phyloP scores from a whole-genome alignment of 1,284 basidiomycete genomes.

The Irpex rosettiformis region DNA sequence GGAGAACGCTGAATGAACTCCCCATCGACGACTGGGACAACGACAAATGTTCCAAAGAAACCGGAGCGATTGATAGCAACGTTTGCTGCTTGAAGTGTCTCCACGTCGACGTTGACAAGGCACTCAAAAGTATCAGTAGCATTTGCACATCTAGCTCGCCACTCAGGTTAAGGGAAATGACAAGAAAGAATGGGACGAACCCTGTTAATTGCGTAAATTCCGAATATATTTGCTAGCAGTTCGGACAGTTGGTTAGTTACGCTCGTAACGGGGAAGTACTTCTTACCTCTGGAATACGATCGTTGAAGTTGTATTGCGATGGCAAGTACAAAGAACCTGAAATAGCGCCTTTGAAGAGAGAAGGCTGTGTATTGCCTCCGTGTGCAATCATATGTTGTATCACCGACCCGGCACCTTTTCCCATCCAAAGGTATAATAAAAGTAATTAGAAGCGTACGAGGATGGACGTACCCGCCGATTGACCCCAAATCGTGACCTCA shows the following conservation, averaged over 20 bases:
- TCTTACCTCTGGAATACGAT: not conserved
- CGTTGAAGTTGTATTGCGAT: slow-evolving; percentile 1
- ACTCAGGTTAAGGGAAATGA: too few relatives aligned
- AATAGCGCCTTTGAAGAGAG: not conserved
- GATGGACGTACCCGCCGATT: not conserved
- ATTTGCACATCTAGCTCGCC: not conserved
- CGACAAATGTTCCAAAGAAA: not conserved
- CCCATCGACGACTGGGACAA: not conserved
- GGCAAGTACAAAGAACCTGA: not conserved
- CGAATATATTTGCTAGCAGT: not conserved
- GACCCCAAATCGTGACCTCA: slow-evolving; percentile 2
- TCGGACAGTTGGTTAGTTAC: not conserved
- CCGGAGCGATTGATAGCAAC: not conserved
- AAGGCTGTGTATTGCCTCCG: not conserved
- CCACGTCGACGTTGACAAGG: not conserved
- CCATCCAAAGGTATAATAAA: not conserved
- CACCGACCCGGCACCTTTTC: not conserved
- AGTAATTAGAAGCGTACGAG: not conserved
- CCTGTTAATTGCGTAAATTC: not conserved
- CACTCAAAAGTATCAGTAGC: not conserved
- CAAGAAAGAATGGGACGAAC: too few relatives aligned
- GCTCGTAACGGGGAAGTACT: not conserved
- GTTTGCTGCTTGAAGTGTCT: not conserved
- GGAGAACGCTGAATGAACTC: not conserved
- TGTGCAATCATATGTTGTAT: not conserved